Evolutionary conservation across 2,329 filamentous ascomycete genomes (phyloP), one percentile per base, ranked within the genome.

Genomic region (Xylariaceae sp.): DNA sequence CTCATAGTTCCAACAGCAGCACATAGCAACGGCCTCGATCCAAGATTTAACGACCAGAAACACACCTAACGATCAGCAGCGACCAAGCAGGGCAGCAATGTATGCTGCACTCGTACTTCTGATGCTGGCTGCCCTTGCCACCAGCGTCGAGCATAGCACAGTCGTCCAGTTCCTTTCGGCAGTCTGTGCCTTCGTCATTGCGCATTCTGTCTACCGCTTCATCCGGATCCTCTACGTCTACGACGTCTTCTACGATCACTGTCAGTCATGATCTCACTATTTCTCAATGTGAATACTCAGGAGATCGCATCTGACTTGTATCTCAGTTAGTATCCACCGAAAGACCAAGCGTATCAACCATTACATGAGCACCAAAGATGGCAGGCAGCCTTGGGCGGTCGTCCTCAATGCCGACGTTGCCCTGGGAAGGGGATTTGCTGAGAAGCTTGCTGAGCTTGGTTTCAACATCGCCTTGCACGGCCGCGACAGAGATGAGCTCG

Each of bases 401-500:
- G 70, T 81, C 9, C 83, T 80, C 0, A 80, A 81, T 31, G 72
- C 77, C 16, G 78, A 71, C 13, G 78, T 80, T 42, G 82, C 81
- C 17, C 82, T 84, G 38, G 81, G 82, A 11, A 68, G 69, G 28
- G 75, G 68, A 0, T 75, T 83, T 53, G 73, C 74, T 3, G 64
- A 75, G 49, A 76, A 80, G 58, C 75, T 85, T n/a, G 75, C 75
- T 16, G 53, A 58, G 0, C 67, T 66, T 13, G 78, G 79, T 43
- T 83, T 83, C 72, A 79, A 81, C 58, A 71, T 85, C 33, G 69
- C 83, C 14, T 61, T 84, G 9, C 81, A 84, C 55, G 80, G 81
- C n/a, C 75, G 79, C 34, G 80, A 80, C 53, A 55, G 59, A 2
- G 54, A 66, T 3, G 83, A 82, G 58, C 70, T 84, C 3, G 60